Base-by-base conservation (phyloP, 2,329 filamentous ascomycete species). In the Fusarium sp. region DNA sequence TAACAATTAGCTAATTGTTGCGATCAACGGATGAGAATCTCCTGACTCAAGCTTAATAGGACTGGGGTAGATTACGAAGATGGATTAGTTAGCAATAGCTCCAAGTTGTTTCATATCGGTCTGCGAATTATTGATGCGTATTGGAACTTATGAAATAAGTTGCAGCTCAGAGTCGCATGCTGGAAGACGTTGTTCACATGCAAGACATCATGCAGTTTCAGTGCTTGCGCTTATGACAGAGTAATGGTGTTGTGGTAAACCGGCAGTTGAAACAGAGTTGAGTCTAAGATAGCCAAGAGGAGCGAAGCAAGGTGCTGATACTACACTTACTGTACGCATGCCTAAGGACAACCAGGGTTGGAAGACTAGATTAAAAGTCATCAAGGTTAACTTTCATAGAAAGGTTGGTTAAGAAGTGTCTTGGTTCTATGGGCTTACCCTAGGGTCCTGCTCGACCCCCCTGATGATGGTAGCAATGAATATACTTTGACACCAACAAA, bases 241-340 rank as follows among this genome's bases (percentile, higher is more conserved):
- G 23, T 6, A 13, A 20, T 57, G 58, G 58, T 56, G 50, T 63
- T 50, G 33, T 44, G 44, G 23, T 23, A 46, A 11, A 7, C n/a
- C 50, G 58, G 60, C 60, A 63, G 42, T 63, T 63, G 37, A 34
- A 55, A 57, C 60, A 63, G 33, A 40, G 50, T 63, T 63, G 15
- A n/a, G 31, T 23, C 20, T 63, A 38, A 36, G 20, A 13, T 28
- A 20, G 41, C 26, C 36, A 56, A 62, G 45, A 36, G 20, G 54
- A 34, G 55, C 9, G 33, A 15, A 30, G 31, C 12, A 23, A 31
- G 16, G n/a, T 23, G 34, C 38, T 31, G 16, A 40, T 7, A 11
- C 23, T 12, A 15, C 23, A 18, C 10, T n/a, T 8, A 18, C 16
- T 16, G 15, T 9, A 15, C 13, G 2, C 10, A 16, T 37, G 18